Conservation (phyloP, 2,329 filamentous ascomycete species). For the Ceratocystis huliohia region DNA sequence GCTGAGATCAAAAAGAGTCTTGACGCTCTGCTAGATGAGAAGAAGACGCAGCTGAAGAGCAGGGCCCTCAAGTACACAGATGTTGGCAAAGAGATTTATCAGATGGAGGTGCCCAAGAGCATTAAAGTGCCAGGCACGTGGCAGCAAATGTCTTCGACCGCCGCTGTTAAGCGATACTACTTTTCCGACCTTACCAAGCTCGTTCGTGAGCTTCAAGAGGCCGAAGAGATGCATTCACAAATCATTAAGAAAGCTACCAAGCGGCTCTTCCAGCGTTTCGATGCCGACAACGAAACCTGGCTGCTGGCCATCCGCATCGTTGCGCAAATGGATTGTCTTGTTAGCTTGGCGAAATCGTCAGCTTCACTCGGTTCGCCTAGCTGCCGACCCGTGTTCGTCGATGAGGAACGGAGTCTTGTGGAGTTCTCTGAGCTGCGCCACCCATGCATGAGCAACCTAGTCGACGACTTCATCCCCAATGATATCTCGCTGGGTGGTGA, state of each 20-base stretch:
- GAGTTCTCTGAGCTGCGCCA: conserved; percentile 88
- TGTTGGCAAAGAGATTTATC: conserved; percentile 93
- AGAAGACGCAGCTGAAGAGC: conserved; percentile 61
- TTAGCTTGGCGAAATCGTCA: conserved; percentile 84
- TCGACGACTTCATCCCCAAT: conserved; percentile 93
- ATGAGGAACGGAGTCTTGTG: conserved; percentile 72
- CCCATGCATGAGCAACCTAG: conserved; percentile 81
- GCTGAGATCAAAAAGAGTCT: conserved; percentile 63
- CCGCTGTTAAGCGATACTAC: conserved; percentile 86
- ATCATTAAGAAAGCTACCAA: conserved; percentile 75
- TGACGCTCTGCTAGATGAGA: conserved; percentile 54
- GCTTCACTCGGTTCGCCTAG: conserved; percentile 70
- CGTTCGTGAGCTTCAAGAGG: conserved; percentile 80
- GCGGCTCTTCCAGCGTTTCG: conserved; percentile 78
- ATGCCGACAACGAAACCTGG: conserved; percentile 75
- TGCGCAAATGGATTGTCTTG: conserved; percentile 85
- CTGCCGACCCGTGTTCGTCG: conserved; percentile 78
- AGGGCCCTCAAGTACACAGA: conserved; percentile 64
- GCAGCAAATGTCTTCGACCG: conserved; percentile 93
- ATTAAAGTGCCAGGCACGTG: conserved; percentile 78
- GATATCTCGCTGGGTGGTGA: conserved; percentile 77
- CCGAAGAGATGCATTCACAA: conserved; percentile 84
- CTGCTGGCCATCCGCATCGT: conserved; percentile 79
- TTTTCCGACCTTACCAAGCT: conserved; percentile 69
- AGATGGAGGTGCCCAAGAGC: conserved; percentile 77